Conservation (phyloP, 2,329 filamentous ascomycete species). For the Ceratocystis albifundus region DNA sequence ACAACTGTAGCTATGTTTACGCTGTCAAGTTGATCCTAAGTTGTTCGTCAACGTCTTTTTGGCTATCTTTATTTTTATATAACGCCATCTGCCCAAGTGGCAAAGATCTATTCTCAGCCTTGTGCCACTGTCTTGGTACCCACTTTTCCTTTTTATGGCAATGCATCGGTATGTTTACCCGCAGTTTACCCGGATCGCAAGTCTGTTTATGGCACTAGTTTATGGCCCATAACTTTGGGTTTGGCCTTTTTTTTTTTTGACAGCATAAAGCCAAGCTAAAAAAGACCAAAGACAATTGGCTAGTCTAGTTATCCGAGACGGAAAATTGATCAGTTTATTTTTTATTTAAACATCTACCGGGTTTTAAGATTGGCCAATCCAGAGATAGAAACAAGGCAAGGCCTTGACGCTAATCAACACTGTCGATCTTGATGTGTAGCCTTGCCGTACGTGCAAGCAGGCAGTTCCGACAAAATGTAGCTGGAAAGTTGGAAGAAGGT, state of each 20-base stretch:
- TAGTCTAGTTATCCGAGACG: no score
- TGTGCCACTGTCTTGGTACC: background rate
- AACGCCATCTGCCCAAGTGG: background rate
- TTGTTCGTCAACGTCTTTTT: background rate
- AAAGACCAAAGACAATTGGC: background rate
- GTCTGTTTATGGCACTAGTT: background rate
- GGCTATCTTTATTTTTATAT: background rate
- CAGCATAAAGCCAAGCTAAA: background rate
- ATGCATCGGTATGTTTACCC: background rate
- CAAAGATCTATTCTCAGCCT: conserved; percentile 10
- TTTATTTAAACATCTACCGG: conserved; percentile 10
- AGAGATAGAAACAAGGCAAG: conserved; percentile 3
- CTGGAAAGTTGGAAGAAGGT: background rate
- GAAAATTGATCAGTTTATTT: background rate
- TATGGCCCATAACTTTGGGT: background rate
- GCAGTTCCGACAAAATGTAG: background rate
- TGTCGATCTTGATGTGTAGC: background rate
- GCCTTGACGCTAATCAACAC: background rate
- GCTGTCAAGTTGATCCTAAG: background rate
- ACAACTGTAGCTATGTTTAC: background rate
- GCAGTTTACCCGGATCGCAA: background rate
- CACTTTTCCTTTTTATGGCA: background rate
- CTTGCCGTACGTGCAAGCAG: no score
- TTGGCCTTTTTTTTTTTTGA: background rate
- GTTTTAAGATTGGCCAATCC: conserved; percentile 1